Evolutionary conservation across 148 eudicot species (phyloP), one percentile per base, ranked within the genome.

Genomic region (Nepenthes gracilis): DNA sequence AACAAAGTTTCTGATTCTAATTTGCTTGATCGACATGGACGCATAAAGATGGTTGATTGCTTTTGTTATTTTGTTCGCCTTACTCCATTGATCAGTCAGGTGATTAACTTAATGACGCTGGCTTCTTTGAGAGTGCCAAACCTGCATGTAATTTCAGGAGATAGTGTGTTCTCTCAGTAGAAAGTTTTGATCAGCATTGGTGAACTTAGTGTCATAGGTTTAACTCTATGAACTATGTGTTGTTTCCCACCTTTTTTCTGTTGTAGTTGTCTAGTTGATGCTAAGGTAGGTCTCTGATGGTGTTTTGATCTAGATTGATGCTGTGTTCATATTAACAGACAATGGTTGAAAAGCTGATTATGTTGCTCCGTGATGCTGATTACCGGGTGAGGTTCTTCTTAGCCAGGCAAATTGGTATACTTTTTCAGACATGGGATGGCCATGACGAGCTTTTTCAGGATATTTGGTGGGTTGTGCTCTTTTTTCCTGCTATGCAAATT

Each of bases 381-480:
- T 88, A 82, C 68, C 86, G 96, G 71, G 99, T 88, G 69, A 69
- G 99, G 55, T 69, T 86, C 64, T 72, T 63, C 62, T 67, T 93
- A 75, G 99, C 96, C 60, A 76, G 85, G 59, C 78, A 75, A 60
- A 81, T 93, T 70, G 86, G 96, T 64, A 75, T 86, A 69, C 96
- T 93, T 67, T 93, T 93, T 75, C 88, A 84, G 72, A 88, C 96
- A 51, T 93, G 99, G 99, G 99, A 93, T 71, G 99, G 99, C 33
- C 99, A 93, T 67, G 68, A 72, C 64, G 96, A 86, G 72, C 96
- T 93, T 67, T 93, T 88, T 73, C 91, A 73, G 65, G 98, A 93
- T 79, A 74, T 93, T 59, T 87, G 96, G 97, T 91, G 58, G 69
- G 82, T 70, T 2, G 11, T 6, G 9, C 7, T 45, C 14, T 23